These are phyloP conservation scores for Candolleomyces eurysporus DNA, from an alignment of 768 basidiomycete genomes.

Conservation along the genomic window DNA sequence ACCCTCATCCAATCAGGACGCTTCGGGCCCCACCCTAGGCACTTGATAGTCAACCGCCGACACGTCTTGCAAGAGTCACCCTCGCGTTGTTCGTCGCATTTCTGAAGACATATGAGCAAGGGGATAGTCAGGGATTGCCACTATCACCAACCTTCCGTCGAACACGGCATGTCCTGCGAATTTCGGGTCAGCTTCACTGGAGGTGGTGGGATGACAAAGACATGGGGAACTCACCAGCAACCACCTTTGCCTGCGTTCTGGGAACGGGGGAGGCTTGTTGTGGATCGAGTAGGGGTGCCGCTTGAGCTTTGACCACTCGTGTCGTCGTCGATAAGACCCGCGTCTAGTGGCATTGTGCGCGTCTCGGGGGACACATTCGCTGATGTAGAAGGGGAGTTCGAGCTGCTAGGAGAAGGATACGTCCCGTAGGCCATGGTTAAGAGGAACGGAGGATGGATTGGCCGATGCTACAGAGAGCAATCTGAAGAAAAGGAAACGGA, in stretches of 20 bases:
- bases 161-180: conserved; percentile 74
- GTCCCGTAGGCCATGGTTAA: conserved; percentile 49
- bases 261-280: conserved; percentile 51
- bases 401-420: conserved; percentile 47
- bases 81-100: conserved; percentile 86
- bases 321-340: conserved; percentile 38
- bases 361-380: conserved; percentile 47
- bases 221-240: conserved; percentile 60
- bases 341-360: conserved; percentile 18
- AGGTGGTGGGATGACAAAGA: neutral
- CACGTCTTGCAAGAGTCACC: conserved; percentile 82
- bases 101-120: conserved; percentile 40
- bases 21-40: conserved; percentile 81
- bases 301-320: conserved; percentile 29
- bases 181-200: conserved; percentile 12
- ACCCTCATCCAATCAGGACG: conserved; percentile 92
- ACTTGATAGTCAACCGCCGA: conserved; percentile 74
- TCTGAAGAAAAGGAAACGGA: conserved; percentile 30
- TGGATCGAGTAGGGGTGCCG: conserved; percentile 46
- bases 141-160: conserved; percentile 66
- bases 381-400: conserved; percentile 47
- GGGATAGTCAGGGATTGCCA: conserved; percentile 6
- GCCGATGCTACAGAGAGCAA: conserved; percentile 19
- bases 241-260: conserved; percentile 66
- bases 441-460: conserved; percentile 15